A percentile compares a stretch with the other conserved stretches of the same genome.
These are phyloP conservation scores for Spongispora temasekensis DNA, from an alignment of 1,284 basidiomycete genomes.

Conservation along the genomic window DNA sequence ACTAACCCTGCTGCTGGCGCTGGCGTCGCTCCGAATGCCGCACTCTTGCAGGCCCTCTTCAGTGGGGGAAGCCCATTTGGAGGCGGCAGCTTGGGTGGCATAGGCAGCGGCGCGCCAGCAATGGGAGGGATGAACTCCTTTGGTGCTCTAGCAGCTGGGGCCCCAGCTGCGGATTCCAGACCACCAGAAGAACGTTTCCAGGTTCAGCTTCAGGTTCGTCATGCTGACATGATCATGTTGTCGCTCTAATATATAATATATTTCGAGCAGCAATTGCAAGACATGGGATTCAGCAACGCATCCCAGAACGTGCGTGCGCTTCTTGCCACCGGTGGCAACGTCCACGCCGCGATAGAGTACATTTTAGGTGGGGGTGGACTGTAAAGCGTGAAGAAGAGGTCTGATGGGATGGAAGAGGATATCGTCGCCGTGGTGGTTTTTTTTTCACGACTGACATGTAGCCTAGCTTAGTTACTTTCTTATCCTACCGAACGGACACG, in stretches of 20 bases:
- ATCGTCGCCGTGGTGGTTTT: too few species aligned
- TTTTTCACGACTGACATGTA: too few species aligned
- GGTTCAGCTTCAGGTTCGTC: constrained; percentile 70
- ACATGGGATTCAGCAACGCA: constrained; percentile 86
- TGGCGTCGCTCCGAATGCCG: constrained; percentile 35
- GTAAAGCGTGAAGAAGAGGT: constrained; percentile 27
- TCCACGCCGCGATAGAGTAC: constrained; percentile 89
- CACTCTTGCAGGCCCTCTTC: constrained; percentile 49
- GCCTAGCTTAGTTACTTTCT: too few species aligned
- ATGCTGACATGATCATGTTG: neutral
- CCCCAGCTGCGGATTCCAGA: constrained; percentile 61
- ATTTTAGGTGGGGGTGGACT: constrained; percentile 79
- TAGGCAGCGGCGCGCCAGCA: too few species aligned
- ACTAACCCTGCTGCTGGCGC: constrained; percentile 7
- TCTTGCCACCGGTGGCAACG: constrained; percentile 85
- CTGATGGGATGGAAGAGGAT: too few species aligned
- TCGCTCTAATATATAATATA: neutral
- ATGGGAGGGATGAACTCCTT: constrained; percentile 30
- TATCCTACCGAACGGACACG: too few species aligned
- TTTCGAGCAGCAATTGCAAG: constrained; percentile 75
- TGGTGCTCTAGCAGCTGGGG: constrained; percentile 38
- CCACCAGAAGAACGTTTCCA: constrained; percentile 89
- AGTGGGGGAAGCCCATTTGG: constrained; percentile 10
- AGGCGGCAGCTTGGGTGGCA: constrained; percentile 16
- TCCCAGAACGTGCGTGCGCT: constrained; percentile 88